Base-by-base conservation (phyloP, 2,329 filamentous ascomycete species). In the Aspergillus pseudonomiae region DNA sequence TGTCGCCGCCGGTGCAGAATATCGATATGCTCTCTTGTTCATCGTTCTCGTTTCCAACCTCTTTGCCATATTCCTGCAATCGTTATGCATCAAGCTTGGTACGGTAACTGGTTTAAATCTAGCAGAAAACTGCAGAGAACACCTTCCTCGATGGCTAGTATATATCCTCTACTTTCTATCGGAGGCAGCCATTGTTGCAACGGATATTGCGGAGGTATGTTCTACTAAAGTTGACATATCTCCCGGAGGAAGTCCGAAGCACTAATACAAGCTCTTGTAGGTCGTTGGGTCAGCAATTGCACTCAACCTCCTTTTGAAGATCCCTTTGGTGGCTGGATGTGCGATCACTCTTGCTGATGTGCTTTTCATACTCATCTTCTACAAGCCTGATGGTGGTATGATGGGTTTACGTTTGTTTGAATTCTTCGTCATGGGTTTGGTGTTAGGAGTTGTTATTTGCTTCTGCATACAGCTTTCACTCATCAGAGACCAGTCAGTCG, bases 171-270 rank as follows among this genome's bases (percentile, higher is more conserved):
- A 91, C 70, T 74, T 83, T 24, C 79, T 91, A 66, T 85, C 88
- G 1, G 89, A 91, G 74, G 78, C 84, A 5, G 88, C 89, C 64
- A 91, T 91, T 62, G 87, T 91, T 59, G 89, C 89, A 0, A 91
- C 89, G 0, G 89, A 91, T 73, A 87, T 91, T 67, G 89, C 89
- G 62, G 89, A 91, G 77, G 85, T 85, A 70, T 67, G 77, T 6
- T n/a, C 11, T 32, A 19, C 16, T 26, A 34, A 14, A n/a, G n/a
- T 19, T 24, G 26, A n/a, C 3, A 9, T 43, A 5, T n/a, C 9
- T 19, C 36, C 21, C n/a, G 24, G 32, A 24, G n/a, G 32, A n/a
- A 43, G 11, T 14, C 21, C 21, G 21, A 24, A 24, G 21, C 21
- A 36, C 46, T 28, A 28, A 46, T 43, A 56, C 48, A 60, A 16